These are phyloP conservation scores for Apiospora rasikravindrae DNA, from an alignment of 2,329 filamentous ascomycete genomes.

Conservation along the genomic window DNA sequence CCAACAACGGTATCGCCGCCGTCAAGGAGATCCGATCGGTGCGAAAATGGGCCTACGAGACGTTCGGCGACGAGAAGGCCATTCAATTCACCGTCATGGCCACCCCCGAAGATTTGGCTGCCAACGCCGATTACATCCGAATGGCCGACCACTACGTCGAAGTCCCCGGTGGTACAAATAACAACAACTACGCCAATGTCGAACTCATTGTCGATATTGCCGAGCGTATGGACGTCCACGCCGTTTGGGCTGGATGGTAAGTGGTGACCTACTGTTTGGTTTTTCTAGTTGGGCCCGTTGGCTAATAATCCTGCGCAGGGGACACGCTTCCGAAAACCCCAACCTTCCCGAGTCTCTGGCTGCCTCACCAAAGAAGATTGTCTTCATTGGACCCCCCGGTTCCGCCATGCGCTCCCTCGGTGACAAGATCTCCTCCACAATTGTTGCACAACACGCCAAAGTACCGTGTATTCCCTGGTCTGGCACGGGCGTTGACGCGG, in stretches of 20 bases:
- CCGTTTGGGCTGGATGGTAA: constrained; percentile 98
- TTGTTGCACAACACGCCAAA: constrained; percentile 94
- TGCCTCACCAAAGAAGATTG: constrained; percentile 96
- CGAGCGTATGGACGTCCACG: constrained; percentile 97
- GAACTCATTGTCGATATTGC: constrained; percentile 99
- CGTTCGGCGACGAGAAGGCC: constrained; percentile 95
- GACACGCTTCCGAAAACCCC: constrained; percentile 98
- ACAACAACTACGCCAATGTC: constrained; percentile 99
- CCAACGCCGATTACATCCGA: constrained; percentile 98
- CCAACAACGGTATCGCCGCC: constrained; percentile 99
- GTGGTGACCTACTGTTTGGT: constrained; percentile 36
- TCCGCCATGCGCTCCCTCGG: constrained; percentile 98
- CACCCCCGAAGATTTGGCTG: constrained; percentile 94
- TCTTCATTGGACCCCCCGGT: constrained; percentile 97
- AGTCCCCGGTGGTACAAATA: constrained; percentile 97
- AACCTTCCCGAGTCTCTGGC: constrained; percentile 95
- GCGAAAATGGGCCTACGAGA: constrained; percentile 99
- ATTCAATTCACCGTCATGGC: constrained; percentile 99
- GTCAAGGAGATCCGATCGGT: constrained; percentile 99
- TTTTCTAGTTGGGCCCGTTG: constrained; percentile 23
- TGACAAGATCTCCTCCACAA: constrained; percentile 99
- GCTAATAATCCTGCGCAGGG: constrained; percentile 57
- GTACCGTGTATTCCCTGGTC: constrained; percentile 99
- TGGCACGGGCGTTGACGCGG: constrained; percentile 85
- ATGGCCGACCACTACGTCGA: constrained; percentile 99